phyloP scores from a whole-genome alignment of 2,329 filamentous ascomycete genomes.

The Fusarium duplospermum region DNA sequence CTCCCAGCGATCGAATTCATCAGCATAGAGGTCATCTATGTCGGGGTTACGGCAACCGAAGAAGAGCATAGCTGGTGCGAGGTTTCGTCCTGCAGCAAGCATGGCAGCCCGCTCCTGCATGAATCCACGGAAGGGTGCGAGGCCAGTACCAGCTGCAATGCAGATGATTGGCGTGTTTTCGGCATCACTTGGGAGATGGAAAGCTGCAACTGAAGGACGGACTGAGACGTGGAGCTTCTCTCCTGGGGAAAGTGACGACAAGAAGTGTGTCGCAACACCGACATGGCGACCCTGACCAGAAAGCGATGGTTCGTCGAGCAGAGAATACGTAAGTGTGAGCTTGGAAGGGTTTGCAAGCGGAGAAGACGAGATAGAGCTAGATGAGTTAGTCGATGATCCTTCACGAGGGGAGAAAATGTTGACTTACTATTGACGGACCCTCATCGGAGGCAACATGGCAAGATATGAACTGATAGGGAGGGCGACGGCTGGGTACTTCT shows the following conservation, averaged over 20 bases:
- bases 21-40: constrained; percentile 69
- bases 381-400: background rate
- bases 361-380: constrained; percentile 77
- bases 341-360: constrained; percentile 68
- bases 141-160: constrained; percentile 64
- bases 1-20: constrained; percentile 71
- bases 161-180: constrained; percentile 63
- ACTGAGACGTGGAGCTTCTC: constrained; percentile 64
- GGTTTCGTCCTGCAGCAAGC: constrained; percentile 59
- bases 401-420: background rate
- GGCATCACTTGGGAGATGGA: constrained; percentile 60
- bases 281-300: constrained; percentile 62
- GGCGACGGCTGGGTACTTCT: constrained; percentile 68
- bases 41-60: constrained; percentile 69
- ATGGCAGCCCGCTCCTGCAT: constrained; percentile 69
- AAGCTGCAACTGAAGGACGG: constrained; percentile 57
- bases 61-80: constrained; percentile 74
- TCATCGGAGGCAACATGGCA: constrained; percentile 79
- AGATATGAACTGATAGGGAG: constrained; percentile 76
- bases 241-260: constrained; percentile 59
- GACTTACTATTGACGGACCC: constrained; percentile 76
- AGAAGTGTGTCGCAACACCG: constrained; percentile 72
- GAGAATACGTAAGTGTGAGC: constrained; percentile 75
- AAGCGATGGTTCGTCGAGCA: constrained; percentile 68
- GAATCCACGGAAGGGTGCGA: constrained; percentile 73